Conservation (phyloP, 768 basidiomycete genomes). For the Strobilomyces echinocephalus region DNA sequence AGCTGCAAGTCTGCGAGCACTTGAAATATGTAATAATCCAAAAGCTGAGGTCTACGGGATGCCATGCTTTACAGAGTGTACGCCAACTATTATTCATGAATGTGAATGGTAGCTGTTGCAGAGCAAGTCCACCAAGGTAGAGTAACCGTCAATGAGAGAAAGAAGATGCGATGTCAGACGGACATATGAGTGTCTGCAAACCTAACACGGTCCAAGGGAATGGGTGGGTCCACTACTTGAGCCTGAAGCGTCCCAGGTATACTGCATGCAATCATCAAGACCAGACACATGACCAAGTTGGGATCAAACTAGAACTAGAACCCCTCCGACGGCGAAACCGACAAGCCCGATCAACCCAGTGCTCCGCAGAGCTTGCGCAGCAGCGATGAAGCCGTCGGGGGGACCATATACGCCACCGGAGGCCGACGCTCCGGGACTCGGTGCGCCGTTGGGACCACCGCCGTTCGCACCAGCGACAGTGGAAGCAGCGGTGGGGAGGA, state of each 20-base stretch:
- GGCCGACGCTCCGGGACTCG: conserved; percentile 50
- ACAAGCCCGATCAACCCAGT: conserved; percentile 40
- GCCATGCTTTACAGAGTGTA: conserved; percentile 21
- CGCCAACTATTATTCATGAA: conserved; percentile 18
- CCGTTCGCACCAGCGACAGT: conserved; percentile 45
- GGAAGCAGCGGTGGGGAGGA: conserved; percentile 53
- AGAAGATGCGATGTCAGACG: conserved; percentile 16
- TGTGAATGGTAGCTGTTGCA: conserved; percentile 13
- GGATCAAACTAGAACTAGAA: conserved; percentile 41
- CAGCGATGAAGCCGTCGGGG: conserved; percentile 59
- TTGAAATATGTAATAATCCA: background rate
- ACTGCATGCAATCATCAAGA: conserved; percentile 5
- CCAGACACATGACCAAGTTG: conserved; percentile 2
- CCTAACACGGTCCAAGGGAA: conserved; percentile 17
- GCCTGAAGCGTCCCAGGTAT: conserved; percentile 10
- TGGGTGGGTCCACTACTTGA: conserved; percentile 11
- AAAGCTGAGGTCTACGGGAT: conserved; percentile 14
- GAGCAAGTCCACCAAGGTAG: conserved; percentile 21
- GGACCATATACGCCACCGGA: conserved; percentile 56
- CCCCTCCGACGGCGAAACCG: conserved; percentile 48
- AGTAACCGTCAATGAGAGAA: conserved; percentile 26
- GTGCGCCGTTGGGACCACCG: conserved; percentile 45
- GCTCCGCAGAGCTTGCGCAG: conserved; percentile 46
- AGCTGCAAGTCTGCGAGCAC: background rate
- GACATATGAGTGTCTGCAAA: conserved; percentile 20